Conservation (phyloP, 164 flowering plant genomes). For the Santalum album region DNA sequence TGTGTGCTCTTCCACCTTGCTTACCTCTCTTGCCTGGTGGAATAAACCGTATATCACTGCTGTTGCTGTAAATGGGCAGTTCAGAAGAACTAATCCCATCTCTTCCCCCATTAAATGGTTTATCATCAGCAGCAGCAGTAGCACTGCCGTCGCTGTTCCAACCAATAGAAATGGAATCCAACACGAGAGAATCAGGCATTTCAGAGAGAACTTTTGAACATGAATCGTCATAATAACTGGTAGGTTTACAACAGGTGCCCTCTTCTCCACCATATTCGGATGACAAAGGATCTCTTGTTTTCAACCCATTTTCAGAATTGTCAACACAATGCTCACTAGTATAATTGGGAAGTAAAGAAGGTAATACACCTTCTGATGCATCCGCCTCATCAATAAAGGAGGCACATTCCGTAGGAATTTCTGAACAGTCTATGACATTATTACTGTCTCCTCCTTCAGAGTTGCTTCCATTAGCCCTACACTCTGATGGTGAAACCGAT, state of each 20-base stretch:
- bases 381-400: slow-evolving; percentile 12
- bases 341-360: slow-evolving; percentile 13
- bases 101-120: slow-evolving; percentile 6
- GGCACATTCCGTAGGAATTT: slow-evolving; percentile 4
- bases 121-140: slow-evolving; percentile 8
- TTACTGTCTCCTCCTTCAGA: slow-evolving; percentile 4
- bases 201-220: slow-evolving; percentile 12
- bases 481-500: slow-evolving; percentile 8
- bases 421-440: slow-evolving; percentile 7
- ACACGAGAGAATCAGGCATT: slow-evolving; percentile 5
- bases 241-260: slow-evolving; percentile 6
- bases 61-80: slow-evolving; percentile 7
- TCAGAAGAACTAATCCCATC: slow-evolving; percentile 10
- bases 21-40: slow-evolving; percentile 22
- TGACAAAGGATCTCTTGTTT: neutral
- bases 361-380: slow-evolving; percentile 9
- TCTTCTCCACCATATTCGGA: slow-evolving; percentile 8
- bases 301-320: slow-evolving; percentile 6
- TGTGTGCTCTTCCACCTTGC: slow-evolving; percentile 13
- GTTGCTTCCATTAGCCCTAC: slow-evolving; percentile 1
- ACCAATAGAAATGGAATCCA: slow-evolving; percentile 23
- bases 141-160: slow-evolving; percentile 25
- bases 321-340: slow-evolving; percentile 6
- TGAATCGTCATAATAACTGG: slow-evolving; percentile 11
- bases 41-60: slow-evolving; percentile 10